phyloP scores from a whole-genome alignment of 228 moss, liverwort and hornwort genomes.

The Sphagnum magellanicum region DNA sequence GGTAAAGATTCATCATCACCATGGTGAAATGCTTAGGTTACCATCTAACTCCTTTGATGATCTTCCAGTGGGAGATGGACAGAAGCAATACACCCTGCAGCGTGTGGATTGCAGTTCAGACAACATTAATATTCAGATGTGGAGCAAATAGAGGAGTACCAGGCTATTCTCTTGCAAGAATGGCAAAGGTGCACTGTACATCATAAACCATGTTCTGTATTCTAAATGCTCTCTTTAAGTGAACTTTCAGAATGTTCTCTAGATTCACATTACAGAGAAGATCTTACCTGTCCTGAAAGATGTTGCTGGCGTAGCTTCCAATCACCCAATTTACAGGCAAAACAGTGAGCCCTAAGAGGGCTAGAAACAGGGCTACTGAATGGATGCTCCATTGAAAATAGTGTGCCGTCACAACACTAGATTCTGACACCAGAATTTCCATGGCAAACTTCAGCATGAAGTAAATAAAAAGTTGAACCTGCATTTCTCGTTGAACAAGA shows the following conservation, averaged over 20 bases:
- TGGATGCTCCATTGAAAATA: conserved; percentile 74
- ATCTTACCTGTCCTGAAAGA: conserved; percentile 67
- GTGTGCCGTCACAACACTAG: conserved; percentile 76
- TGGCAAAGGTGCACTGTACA: no score
- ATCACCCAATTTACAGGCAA: conserved; percentile 80
- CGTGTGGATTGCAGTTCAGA: background rate
- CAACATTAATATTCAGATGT: background rate
- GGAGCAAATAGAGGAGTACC: background rate
- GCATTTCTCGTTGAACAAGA: conserved; percentile 9
- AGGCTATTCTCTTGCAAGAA: no score
- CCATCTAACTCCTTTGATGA: no score
- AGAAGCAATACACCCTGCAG: no score
- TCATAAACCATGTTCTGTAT: no score
- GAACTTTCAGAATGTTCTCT: no score
- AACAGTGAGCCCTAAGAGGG: conserved; percentile 82
- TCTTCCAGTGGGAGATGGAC: no score
- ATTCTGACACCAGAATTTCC: conserved; percentile 82
- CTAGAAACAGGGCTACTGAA: conserved; percentile 69
- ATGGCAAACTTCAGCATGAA: conserved; percentile 88
- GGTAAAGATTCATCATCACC: background rate
- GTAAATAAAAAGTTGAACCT: conserved; percentile 83
- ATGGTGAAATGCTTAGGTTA: no score
- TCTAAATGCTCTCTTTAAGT: no score
- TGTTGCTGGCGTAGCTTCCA: conserved; percentile 78
- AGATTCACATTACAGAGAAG: background rate